Evolutionary conservation across 495 filamentous ascomycete species (phyloP), one percentile per base, ranked within the genome.

Genomic region (Annulohypoxylon moriforme): DNA sequence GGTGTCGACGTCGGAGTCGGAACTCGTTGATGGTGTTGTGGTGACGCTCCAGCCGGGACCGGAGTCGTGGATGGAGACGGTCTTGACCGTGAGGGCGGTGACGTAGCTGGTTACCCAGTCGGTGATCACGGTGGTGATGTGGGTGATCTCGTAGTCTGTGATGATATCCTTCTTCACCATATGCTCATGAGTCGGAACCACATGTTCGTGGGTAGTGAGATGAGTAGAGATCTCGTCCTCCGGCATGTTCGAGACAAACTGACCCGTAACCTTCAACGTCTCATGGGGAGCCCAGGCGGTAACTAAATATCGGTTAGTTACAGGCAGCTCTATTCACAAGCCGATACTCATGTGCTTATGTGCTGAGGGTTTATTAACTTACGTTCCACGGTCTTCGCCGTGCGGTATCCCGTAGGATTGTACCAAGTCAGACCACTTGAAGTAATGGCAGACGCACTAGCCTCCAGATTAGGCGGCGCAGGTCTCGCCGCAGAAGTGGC

Each of bases 381-480:
- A 72, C 69, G 34, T 49, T 52, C 18, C 11, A 29, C 22, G 7
- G 27, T 34, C 9, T 27, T 64, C 2, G 8, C 56, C 20, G 47
- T 2, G 10, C 27, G 14, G 9, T 60, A 46, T 0, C 9, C 58
- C 31, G 52, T 27, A 8, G 52, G 8, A 6, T 34, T 31, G 0
- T 10, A n/a, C n/a, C 18, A 46, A 3, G n/a, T 29, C 31, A 52
- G 3, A 16, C 24, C 47, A 27, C 33, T 22, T 25, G 25, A 13
- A 1, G 58, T 58, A 13, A 34, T 18, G 24, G 4, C 16, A 14
- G 36, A 33, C 18, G 9, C 50, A 20, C 31, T 24, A 46, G 52
- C 34, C 11, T 34, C 33, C 16, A 68, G 5, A 11, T 60, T 50
- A 7, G 64, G 64, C 1, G 22, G 31, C 4, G 69, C 69, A 18